Evolutionary conservation across 768 basidiomycete species (phyloP), one percentile per base, ranked within the genome.

Genomic region (Suillus variegatus): DNA sequence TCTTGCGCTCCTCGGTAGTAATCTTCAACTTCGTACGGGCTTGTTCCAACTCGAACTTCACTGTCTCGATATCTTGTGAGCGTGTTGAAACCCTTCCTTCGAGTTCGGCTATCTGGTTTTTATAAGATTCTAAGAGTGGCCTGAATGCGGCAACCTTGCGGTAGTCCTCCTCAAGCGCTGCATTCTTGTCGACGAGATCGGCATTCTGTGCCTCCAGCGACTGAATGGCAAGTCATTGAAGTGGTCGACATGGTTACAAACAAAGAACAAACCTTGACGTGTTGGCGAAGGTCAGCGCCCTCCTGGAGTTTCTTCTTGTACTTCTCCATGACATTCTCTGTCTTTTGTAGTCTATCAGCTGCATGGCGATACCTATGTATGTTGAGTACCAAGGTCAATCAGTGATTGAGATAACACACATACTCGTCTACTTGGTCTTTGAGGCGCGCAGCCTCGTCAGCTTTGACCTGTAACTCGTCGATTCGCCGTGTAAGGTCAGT

Each of bases 271-370:
- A 91, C 93, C 80, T 92, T 94, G 72, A 96, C 87, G 64, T 90
- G 88, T 67, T 94, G 93, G 35, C 95, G 88, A 22, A 96, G 81
- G 68, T 97, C 94, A 16, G 92, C 94, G 5, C 92, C 88, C 75
- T 98, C 97, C 71, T 98, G 97, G 1, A 99, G 84, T 78, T 99
- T 99, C 84, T 94, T 96, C 81, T 96, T 97, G 78, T 98, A 96
- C 77, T 99, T 99, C 78, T 98, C 95, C 86, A 97, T 93, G 36
- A 97, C 95, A 72, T 96, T 96, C 78, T 99, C 97, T 1, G 90
- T 92, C 82, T 98, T 99, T 71, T 93, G 90, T 49, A 95, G 81
- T 69, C 89, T 93, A 71, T 98, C 97, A 4, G 93, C 92, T 6
- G 94, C 91, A 78, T 98, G 95, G 6, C 91, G 90, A 72, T 94